Base-by-base conservation (phyloP, 257 asterid genomes). In the Przewalskia tangutica region DNA sequence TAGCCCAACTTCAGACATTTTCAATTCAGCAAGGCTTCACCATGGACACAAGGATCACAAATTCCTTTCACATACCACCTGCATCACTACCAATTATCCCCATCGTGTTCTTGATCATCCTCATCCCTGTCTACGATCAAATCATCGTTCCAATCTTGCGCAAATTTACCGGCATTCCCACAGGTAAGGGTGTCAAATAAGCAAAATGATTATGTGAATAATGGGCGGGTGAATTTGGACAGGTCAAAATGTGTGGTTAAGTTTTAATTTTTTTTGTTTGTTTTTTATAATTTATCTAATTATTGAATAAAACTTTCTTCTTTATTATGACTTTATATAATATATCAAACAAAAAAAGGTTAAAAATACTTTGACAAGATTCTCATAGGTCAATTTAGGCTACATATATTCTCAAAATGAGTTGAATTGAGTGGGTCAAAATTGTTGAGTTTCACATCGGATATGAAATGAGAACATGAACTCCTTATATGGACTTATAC, bases 1-100 rank as follows among this genome's bases (percentile, higher is more conserved):
- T 93, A 4, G 98, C 98, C 0, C 97, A 93, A 84, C 95, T 93
- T 9, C 98, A 92, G 79, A 92, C 98, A 27, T 92, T 93, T 88
- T 92, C 93, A 8, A 84, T 93, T 62, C 89, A 88, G 34, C 98
- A 92, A 77, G 97, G 95, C 6, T 51, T 81, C 58, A 93, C 98
- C 11, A 93, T 92, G 98, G 95, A 91, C 86, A 85, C 91, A 40
- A 86, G 56, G 14, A 85, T 93, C 79, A 82, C 87, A 3, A 88
- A 85, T 8, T 27, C 86, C 7, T 92, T 93, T 88, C 56, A 88
- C 3, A 67, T 90, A 10, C 98, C 98, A 4, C 90, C 97, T 0
- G 94, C 97, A 1, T 90, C 95, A 44, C 91, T 93, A 27, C 94
- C 95, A 83, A 89, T 91, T 75, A 86, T 92, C 77, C 97, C 98